Evolutionary conservation across 306 rosid genomes (phyloP).

Genomic region (Cicer bijugum): DNA sequence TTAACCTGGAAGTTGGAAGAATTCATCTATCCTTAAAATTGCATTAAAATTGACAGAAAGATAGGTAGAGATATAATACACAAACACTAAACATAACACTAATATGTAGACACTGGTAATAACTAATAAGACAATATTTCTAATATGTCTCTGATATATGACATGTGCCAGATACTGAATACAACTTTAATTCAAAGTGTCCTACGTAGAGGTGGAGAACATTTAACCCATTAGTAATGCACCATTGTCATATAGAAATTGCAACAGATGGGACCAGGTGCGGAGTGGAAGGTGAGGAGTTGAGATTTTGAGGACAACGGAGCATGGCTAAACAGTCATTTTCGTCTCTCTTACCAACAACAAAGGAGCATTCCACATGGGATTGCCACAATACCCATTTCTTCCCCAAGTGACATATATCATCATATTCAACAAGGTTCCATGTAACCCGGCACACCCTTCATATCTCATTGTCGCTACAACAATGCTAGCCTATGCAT

Average conservation of each 20-base stretch:
- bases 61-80: neutral
- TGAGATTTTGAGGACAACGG: slow-evolving; percentile 52
- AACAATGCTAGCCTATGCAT: slow-evolving; percentile 15
- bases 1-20: neutral
- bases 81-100: no score
- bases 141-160: no score
- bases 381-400: slow-evolving; percentile 46
- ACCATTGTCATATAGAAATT: slow-evolving; percentile 22
- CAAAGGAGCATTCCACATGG: slow-evolving; percentile 54
- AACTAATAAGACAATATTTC: no score
- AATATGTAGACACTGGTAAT: no score
- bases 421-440: slow-evolving; percentile 24
- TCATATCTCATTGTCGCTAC: slow-evolving; percentile 36
- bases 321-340: slow-evolving; percentile 69
- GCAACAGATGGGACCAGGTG: slow-evolving; percentile 47
- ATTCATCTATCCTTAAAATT: neutral
- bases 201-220: neutral
- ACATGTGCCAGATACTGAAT: no score
- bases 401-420: slow-evolving; percentile 28
- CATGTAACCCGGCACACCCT: slow-evolving; percentile 32
- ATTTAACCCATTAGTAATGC: slow-evolving; percentile 10
- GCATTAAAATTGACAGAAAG: neutral
- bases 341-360: slow-evolving; percentile 54
- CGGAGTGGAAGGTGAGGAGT: slow-evolving; percentile 58
- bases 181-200: no score